A percentile compares a stretch with the other conserved stretches of the same genome.
Conservation (phyloP, 2,329 filamentous ascomycete genomes). For the Balansia obtecta region DNA sequence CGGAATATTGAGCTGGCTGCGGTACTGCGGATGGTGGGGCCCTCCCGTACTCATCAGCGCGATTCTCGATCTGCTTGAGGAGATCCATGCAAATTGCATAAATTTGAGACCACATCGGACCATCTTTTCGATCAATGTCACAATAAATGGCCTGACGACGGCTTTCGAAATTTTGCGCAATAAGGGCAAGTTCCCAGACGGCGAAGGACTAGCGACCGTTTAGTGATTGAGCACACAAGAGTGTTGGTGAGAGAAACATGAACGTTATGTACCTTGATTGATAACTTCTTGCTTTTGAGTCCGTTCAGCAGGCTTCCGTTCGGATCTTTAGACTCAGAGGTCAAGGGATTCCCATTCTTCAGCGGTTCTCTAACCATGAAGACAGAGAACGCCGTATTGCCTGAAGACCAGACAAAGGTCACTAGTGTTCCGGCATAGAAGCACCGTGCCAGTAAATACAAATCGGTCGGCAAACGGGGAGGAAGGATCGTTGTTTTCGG, state of each 20-base stretch:
- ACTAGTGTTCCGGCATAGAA: constrained; percentile 53
- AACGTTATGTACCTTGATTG: constrained; percentile 46
- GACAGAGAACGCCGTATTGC: constrained; percentile 66
- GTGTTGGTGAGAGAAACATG: background rate
- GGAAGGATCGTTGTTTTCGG: constrained; percentile 57
- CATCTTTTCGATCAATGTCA: constrained; percentile 74
- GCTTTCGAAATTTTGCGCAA: constrained; percentile 61
- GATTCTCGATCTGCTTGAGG: constrained; percentile 52
- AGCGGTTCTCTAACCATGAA: constrained; percentile 71
- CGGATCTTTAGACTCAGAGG: constrained; percentile 74
- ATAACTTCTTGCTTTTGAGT: constrained; percentile 68
- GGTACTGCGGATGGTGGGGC: constrained; percentile 22
- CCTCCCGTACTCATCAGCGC: constrained; percentile 51
- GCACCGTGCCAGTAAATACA: constrained; percentile 43
- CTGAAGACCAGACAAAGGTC: constrained; percentile 60
- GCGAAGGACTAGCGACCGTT: constrained; percentile 54
- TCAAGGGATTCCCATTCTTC: constrained; percentile 76
- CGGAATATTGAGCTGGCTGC: constrained; percentile 14
- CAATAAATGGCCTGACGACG: constrained; percentile 72
- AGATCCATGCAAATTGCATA: constrained; percentile 56
- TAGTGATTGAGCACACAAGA: constrained; percentile 4
- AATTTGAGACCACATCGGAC: constrained; percentile 72
- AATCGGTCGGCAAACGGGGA: constrained; percentile 42
- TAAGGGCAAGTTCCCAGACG: constrained; percentile 80
- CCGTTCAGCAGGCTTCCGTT: constrained; percentile 83